Evolutionary conservation across 1,284 basidiomycete species (phyloP), one percentile per base, ranked within the genome.

Genomic region (Termitomyces sp.): DNA sequence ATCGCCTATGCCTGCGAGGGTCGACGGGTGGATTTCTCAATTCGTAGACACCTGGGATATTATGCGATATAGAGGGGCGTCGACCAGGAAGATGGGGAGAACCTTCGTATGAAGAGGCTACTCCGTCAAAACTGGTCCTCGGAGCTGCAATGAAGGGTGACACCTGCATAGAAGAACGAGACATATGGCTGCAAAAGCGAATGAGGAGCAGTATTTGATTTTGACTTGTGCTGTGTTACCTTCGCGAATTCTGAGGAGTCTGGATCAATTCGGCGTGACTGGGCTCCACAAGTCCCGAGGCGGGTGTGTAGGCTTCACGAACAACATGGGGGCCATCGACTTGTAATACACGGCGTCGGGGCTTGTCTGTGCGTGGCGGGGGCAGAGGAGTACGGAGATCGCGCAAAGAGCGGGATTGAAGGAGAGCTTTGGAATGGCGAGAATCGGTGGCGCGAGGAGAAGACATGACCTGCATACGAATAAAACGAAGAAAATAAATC

Each of bases 1-100:
- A 63, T 35, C 68, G 67, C 39, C 69, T 66, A 21, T 69, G 58
- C 52, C 60, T 65, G 26, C 66, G 65, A 37, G 65, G 65, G 49
- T 70, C 61, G 7, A 67, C 54, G 21, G 64, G 62, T 42, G 64
- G 64, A 5, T 55, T 50, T 40, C 63, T 54, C 21, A 52, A 50
- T 53, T 47, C 53, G 18, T 55, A 52, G 24, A 37, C 26, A 21
- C 47, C 33, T 37, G 45, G 24, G 35, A 18, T n/a, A n/a, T 33
- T 45, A 11, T 14, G 38, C 44, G 50, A 46, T 31, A 35, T 26
- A 19, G 24, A 31, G 19, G 47, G 16, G 6, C 24, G 33, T 37
- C 21, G 50, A 9, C 26, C 26, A 10, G 28, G 16, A 11, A 26
- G 21, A 21, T 24, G 30, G 28, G 35, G 55, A 33, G 37, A 34